phyloP scores from a whole-genome alignment of 495 filamentous ascomycete genomes.

The Aspergillus bridgeri region DNA sequence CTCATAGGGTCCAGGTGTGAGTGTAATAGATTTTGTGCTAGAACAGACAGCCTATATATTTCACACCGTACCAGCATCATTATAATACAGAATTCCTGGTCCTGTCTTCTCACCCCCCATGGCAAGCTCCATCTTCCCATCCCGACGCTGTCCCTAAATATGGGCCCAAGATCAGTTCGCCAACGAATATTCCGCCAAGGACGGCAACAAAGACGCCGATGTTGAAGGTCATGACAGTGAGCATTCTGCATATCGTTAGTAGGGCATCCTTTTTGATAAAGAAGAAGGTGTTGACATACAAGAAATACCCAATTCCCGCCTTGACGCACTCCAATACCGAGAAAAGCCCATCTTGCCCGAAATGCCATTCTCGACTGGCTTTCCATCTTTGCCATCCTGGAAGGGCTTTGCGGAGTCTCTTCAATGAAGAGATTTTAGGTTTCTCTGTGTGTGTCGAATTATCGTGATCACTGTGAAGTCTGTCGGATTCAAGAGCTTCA shows the following conservation, averaged over 20 bases:
- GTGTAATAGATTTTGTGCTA: too few species aligned
- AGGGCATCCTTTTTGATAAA: neutral
- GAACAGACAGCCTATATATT: too few species aligned
- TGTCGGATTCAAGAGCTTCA: neutral
- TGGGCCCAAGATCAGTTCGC: slow-evolving; percentile 13
- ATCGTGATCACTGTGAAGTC: neutral
- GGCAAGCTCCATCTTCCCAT: slow-evolving; percentile 15
- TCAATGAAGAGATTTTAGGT: neutral
- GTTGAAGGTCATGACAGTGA: slow-evolving; percentile 24
- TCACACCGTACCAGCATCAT: too few species aligned
- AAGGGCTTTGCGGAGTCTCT: neutral
- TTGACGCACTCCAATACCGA: slow-evolving; percentile 12
- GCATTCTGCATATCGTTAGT: slow-evolving; percentile 9
- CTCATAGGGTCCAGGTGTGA: too few species aligned
- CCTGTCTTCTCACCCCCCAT: slow-evolving; percentile 6
- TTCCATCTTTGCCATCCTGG: neutral
- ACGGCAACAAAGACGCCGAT: slow-evolving; percentile 16
- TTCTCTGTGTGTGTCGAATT: neutral
- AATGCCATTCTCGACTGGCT: slow-evolving; percentile 11
- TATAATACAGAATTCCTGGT: too few species aligned
- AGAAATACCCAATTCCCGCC: slow-evolving; percentile 15
- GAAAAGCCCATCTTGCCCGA: slow-evolving; percentile 6
- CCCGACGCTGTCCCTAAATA: slow-evolving; percentile 7
- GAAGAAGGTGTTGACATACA: slow-evolving; percentile 8
- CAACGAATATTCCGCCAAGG: slow-evolving; percentile 13